These are phyloP conservation scores for Podospora pseudocomata DNA, from an alignment of 495 filamentous ascomycete genomes.

Conservation along the genomic window DNA sequence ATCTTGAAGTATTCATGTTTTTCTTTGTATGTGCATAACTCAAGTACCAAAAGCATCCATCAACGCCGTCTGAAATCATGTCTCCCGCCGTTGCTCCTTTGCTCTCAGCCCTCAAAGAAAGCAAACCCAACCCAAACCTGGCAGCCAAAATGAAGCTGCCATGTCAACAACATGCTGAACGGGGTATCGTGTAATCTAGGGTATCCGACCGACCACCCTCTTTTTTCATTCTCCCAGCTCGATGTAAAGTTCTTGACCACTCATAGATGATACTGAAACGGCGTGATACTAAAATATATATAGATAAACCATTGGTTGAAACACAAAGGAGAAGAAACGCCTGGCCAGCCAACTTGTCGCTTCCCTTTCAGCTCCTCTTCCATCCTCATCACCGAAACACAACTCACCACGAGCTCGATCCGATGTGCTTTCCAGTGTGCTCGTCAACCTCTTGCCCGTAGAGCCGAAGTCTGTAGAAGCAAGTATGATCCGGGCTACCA, in stretches of 20 bases:
- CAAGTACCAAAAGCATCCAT: not conserved
- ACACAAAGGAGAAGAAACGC: not conserved
- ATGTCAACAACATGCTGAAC: not conserved
- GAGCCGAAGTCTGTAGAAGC: slow-evolving; percentile 57
- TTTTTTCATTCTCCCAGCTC: not conserved
- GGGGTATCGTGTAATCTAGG: not conserved
- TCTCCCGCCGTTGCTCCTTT: slow-evolving; percentile 1
- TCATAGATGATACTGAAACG: not conserved
- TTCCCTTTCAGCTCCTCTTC: not conserved
- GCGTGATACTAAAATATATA: not conserved
- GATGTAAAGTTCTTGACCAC: not conserved
- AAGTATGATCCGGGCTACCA: slow-evolving; percentile 53
- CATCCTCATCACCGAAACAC: not conserved
- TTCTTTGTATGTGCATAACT: not conserved
- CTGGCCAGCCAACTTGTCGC: not conserved
- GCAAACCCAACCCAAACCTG: not conserved
- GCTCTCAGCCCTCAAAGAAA: not conserved
- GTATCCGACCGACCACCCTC: not conserved
- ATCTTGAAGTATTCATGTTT: not conserved
- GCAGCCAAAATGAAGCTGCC: not conserved
- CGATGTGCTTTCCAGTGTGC: not conserved
- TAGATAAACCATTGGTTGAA: not conserved
- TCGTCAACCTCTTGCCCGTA: slow-evolving; percentile 42
- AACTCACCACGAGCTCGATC: not conserved
- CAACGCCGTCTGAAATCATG: slow-evolving; percentile 1